Base-by-base conservation (phyloP, 2,329 filamentous ascomycete species). In the Ophiostoma ulmi region DNA sequence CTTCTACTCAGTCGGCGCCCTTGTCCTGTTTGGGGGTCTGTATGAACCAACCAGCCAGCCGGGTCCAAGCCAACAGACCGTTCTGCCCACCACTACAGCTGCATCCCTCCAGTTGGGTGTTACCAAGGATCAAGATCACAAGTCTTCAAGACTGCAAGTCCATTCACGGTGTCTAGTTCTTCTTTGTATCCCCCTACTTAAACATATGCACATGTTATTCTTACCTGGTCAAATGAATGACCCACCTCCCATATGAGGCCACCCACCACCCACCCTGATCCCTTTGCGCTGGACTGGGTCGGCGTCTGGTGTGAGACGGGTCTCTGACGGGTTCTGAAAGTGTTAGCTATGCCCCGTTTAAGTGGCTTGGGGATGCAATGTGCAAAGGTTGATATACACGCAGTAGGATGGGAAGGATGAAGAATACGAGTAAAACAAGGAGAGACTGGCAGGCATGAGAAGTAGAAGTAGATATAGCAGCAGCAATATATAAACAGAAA, bases 31-130 rank as follows among this genome's bases (percentile, higher is more conserved):
- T 14, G n/a, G 10, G 26, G 26, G 58, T 35, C 10, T 31, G 13
- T 35, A 11, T 61, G 13, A 66, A 22, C 31, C 22, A 67, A 48
- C 69, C 69, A 70, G 61, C n/a, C 61, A 55, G 69, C 39, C 41
- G 69, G 69, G 69, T 58, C 64, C 69, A 58, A 39, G 31, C 31
- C 17, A 48, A 58, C 17, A 68, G 26, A 63, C 26, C 52, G 58
- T 63, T 63, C 58, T 63, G 22, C 36, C 58, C 58, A 63, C 26
- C 52, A 58, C 52, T 58, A 58, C 22, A 22, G 22, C 52, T 31
- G 52, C 22, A 58, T 26, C 52, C 39, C 44, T 48, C 7, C 17
- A 20, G 44, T n/a, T 39, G 38, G 44, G 17, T 48, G 17, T 20
- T 20, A 48, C 17, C 44, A 48, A 48, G 44, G 41, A 14, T 44